Percentiles rank a stretch among this genome's conserved stretches.
Conservation (phyloP, 352 stramenopile species). For the Phytophthora pisi region DNA sequence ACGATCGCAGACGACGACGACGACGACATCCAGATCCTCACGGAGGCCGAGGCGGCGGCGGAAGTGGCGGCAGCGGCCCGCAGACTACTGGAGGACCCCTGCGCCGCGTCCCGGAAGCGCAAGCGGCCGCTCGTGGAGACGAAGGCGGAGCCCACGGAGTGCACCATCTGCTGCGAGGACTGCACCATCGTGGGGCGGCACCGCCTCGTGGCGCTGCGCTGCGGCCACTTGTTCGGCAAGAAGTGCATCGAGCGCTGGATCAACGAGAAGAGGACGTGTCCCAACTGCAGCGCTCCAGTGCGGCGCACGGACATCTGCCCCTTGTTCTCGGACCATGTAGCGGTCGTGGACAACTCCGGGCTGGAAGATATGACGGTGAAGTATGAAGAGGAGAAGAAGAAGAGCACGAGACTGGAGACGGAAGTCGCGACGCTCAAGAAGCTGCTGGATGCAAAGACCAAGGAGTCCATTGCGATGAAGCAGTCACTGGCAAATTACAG, state of each 20-base stretch:
- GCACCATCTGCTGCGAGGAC: conserved; percentile 74
- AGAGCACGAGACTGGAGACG: conserved; percentile 51
- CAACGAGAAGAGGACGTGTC: conserved; percentile 60
- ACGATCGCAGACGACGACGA: conserved; percentile 31
- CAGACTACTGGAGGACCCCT: conserved; percentile 4
- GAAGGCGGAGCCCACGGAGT: conserved; percentile 68
- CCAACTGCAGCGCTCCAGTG: conserved; percentile 65
- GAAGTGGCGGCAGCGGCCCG: conserved; percentile 22
- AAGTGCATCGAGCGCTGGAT: conserved; percentile 82
- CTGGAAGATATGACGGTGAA: conserved; percentile 63
- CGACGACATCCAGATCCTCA: conserved; percentile 42
- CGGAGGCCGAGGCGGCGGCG: conserved; percentile 24
- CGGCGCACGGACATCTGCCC: conserved; percentile 57
- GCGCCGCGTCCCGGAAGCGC: conserved; percentile 26
- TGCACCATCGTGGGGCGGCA: conserved; percentile 67
- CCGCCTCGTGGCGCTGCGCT: conserved; percentile 69
- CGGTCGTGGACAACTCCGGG: conserved; percentile 77
- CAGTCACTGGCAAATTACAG: conserved; percentile 41
- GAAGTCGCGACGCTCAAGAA: conserved; percentile 50
- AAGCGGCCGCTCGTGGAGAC: conserved; percentile 36
- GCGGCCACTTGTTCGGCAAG: conserved; percentile 77
- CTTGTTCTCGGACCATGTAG: conserved; percentile 75
- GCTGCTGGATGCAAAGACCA: conserved; percentile 38
- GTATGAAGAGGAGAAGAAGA: conserved; percentile 61
- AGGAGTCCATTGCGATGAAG: conserved; percentile 28